These are phyloP conservation scores for Fusarium sp. DNA, from an alignment of 2,329 filamentous ascomycete species.

Conservation along the genomic window DNA sequence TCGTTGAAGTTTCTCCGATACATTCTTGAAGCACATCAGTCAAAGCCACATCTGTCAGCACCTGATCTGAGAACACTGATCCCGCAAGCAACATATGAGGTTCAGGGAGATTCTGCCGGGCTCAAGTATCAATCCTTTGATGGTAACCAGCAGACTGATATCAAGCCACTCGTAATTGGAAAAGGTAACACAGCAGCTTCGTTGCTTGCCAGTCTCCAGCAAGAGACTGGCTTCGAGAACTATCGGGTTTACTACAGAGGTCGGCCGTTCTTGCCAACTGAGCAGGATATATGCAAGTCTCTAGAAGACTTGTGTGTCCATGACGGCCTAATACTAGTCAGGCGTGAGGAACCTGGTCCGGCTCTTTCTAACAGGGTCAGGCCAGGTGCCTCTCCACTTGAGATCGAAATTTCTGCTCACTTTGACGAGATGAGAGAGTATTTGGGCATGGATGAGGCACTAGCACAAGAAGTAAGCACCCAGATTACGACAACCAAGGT, in stretches of 20 bases:
- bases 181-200: constrained; percentile 78
- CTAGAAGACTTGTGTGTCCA: constrained; percentile 76
- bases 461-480: constrained; percentile 73
- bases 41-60: constrained; percentile 69
- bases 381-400: constrained; percentile 71
- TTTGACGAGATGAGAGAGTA: constrained; percentile 88
- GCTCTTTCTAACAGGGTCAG: constrained; percentile 60
- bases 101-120: constrained; percentile 74
- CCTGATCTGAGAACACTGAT: constrained; percentile 69
- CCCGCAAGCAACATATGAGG: constrained; percentile 62
- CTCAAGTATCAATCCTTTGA: constrained; percentile 83
- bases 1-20: constrained; percentile 77
- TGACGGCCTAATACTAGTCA: constrained; percentile 76
- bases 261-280: constrained; percentile 71
- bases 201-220: constrained; percentile 74
- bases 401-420: constrained; percentile 83
- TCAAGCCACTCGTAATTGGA: constrained; percentile 75
- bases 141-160: constrained; percentile 68
- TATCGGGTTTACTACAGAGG: constrained; percentile 81
- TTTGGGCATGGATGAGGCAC: constrained; percentile 77
- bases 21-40: constrained; percentile 75
- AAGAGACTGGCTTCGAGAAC: constrained; percentile 80
- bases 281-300: constrained; percentile 70
- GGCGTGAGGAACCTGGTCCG: constrained; percentile 65
- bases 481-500: not conserved